Base-by-base conservation (phyloP, 2,329 filamentous ascomycete species). In the Trichoderma hamatum region DNA sequence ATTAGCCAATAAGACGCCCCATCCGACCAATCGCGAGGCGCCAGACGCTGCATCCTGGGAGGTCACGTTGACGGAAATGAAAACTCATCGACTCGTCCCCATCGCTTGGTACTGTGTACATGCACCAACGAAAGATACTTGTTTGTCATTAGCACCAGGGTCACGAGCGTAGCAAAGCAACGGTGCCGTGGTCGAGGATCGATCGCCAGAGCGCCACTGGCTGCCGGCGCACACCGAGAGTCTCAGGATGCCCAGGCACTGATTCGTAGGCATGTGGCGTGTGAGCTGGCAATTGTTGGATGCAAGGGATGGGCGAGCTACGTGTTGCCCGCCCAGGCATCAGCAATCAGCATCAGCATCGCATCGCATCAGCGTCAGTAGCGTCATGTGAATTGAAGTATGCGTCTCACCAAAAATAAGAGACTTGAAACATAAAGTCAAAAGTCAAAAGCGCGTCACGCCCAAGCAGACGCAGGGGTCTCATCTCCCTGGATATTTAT, bases 11-110 rank as follows among this genome's bases (percentile, higher is more conserved):
- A 69, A 43, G 49, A 43, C 43, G 16, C 49, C 26, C 19, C 24
- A 1, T 30, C 43, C n/a, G 58, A 54, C 70, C 69, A 72, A 71
- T 68, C 67, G 63, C 63, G 49, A 55, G 43, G 9, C 6, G 34
- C 13, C 51, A 49, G 36, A 11, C n/a, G n/a, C 24, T 24, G 51
- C 49, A 66, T 55, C 49, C 43, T 51, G n/a, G 46, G 36, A 71
- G 69, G 68, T 66, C 72, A 73, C 72, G 72, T 72, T 70, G 65
- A 32, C 62, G 61, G 34, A 46, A 71, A 66, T 43, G 46, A 49
- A 49, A 49, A 52, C 28, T 58, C 30, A 39, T 49, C 28, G n/a
- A 28, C 16, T 19, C 39, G 19, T 34, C 43, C 28, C 36, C 21
- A 46, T 32, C 26, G 21, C 19, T 5, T 30, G 51, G 60, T 54